A percentile compares a stretch with the other conserved stretches of the same genome.
These are phyloP conservation scores for Beauveria sp. DNA, from an alignment of 2,329 filamentous ascomycete genomes.

Conservation along the genomic window DNA sequence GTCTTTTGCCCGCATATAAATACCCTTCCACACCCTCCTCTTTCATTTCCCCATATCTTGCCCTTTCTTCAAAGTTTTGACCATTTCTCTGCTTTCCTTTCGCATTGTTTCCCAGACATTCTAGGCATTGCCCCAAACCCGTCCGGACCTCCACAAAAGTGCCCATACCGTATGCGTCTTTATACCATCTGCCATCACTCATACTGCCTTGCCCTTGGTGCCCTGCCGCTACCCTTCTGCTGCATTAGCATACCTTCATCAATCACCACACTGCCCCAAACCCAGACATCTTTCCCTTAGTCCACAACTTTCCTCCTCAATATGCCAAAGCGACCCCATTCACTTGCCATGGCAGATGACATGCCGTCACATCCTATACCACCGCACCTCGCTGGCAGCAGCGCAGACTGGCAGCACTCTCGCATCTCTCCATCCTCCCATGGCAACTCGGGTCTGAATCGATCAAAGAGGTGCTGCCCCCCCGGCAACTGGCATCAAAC, in stretches of 20 bases:
- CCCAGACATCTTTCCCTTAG: background rate
- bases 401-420: background rate
- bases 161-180: background rate
- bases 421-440: background rate
- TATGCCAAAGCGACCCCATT: background rate
- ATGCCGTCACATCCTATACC: background rate
- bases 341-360: background rate
- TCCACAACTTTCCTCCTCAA: background rate
- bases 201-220: background rate
- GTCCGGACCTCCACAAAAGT: background rate
- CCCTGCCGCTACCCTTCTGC: background rate
- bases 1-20: conserved; percentile 8
- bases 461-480: background rate
- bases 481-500: background rate
- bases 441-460: too few relatives aligned
- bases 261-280: background rate
- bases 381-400: background rate
- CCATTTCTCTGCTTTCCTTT: background rate
- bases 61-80: background rate
- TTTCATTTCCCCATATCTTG: background rate
- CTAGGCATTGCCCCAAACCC: background rate
- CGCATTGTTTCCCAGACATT: background rate
- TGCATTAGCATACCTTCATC: background rate
- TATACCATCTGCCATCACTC: background rate
- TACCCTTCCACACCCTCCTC: conserved; percentile 3